A percentile compares a stretch with the other conserved stretches of the same genome.
Conservation (phyloP, 768 basidiomycete species). For the Boletus subcaerulescens region DNA sequence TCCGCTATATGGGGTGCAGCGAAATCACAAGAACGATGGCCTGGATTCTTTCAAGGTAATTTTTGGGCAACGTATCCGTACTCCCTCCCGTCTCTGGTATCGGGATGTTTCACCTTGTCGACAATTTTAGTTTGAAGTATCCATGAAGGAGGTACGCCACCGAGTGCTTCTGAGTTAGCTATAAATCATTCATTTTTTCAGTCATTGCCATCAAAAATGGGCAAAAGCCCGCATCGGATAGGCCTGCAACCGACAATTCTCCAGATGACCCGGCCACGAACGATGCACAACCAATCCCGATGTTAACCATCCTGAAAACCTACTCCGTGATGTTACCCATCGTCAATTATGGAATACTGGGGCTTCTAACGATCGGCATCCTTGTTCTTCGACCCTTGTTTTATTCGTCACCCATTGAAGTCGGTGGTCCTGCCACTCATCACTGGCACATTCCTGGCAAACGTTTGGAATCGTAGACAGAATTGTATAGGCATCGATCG, state of each 20-base stretch:
- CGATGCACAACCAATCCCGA: slow-evolving; percentile 11
- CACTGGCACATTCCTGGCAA: slow-evolving; percentile 40
- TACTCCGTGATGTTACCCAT: slow-evolving; percentile 39
- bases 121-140: slow-evolving; percentile 13
- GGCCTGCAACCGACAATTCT: background rate
- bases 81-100: slow-evolving; percentile 1
- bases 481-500: slow-evolving; percentile 38
- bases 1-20: slow-evolving; percentile 57
- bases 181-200: background rate
- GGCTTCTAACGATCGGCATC: slow-evolving; percentile 41
- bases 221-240: slow-evolving; percentile 2
- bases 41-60: slow-evolving; percentile 40
- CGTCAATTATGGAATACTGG: slow-evolving; percentile 40
- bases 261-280: background rate
- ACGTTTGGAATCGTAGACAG: slow-evolving; percentile 37
- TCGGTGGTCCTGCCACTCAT: slow-evolving; percentile 39
- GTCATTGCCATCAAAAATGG: slow-evolving; percentile 18
- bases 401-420: slow-evolving; percentile 38
- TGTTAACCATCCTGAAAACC: slow-evolving; percentile 33
- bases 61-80: slow-evolving; percentile 4
- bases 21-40: slow-evolving; percentile 54
- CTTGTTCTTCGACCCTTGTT: slow-evolving; percentile 42
- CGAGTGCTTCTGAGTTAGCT: background rate
- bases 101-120: slow-evolving; percentile 8
- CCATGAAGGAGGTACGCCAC: slow-evolving; percentile 30